Evolutionary conservation across 768 basidiomycete genomes (phyloP).

Genomic region (Tephrocybe rancida): DNA sequence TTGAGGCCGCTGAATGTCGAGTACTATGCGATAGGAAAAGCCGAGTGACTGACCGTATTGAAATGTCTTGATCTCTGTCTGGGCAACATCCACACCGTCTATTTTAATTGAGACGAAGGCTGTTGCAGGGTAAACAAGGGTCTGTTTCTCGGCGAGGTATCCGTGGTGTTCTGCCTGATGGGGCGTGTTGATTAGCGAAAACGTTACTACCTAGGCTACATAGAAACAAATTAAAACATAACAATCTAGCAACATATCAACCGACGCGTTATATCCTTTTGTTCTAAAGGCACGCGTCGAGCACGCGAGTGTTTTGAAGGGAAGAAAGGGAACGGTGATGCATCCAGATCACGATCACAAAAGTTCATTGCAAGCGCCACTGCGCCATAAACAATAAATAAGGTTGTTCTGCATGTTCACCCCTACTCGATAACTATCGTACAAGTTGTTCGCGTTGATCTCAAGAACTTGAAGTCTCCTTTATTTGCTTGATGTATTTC

Average conservation of each 20-base stretch:
- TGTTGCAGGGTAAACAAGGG: slow-evolving; percentile 27
- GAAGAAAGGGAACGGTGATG: no score
- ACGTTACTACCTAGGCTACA: no score
- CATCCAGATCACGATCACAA: no score
- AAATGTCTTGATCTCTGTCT: slow-evolving; percentile 24
- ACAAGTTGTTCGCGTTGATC: no score
- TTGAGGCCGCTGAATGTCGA: slow-evolving; percentile 26
- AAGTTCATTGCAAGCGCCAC: no score
- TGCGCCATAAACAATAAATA: no score
- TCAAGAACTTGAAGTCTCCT: neutral
- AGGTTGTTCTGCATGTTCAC: no score
- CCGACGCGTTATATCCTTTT: slow-evolving; percentile 30
- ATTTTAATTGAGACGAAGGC: slow-evolving; percentile 13
- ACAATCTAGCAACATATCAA: slow-evolving; percentile 28
- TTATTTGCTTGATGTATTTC: neutral
- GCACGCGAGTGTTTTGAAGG: no score
- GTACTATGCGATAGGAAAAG: no score
- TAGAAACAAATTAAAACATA: no score
- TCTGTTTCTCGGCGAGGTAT: slow-evolving; percentile 29
- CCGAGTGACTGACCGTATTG: slow-evolving; percentile 17
- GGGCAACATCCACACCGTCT: slow-evolving; percentile 6
- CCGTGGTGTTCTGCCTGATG: slow-evolving; percentile 25
- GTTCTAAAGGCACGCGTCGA: slow-evolving; percentile 31
- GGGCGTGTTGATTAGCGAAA: no score
- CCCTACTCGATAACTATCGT: no score